These are phyloP conservation scores for Neofusicoccum umdonicola DNA, from an alignment of 2,329 filamentous ascomycete genomes.

Conservation along the genomic window DNA sequence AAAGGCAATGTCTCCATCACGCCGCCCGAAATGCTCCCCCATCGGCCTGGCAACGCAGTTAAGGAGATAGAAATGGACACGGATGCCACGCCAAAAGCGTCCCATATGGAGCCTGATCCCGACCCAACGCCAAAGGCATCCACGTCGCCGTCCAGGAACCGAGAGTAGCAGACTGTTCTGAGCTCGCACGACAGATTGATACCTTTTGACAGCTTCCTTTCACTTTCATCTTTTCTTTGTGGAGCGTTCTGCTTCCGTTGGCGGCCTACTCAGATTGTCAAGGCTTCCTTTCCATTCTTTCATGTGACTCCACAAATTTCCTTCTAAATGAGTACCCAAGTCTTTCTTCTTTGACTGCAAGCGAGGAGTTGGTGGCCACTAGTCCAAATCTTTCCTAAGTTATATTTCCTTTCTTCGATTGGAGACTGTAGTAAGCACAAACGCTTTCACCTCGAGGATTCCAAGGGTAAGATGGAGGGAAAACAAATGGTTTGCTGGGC, in stretches of 20 bases:
- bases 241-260: slow-evolving; percentile 2
- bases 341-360: slow-evolving; percentile 2
- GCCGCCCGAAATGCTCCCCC: slow-evolving; percentile 52
- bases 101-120: slow-evolving; percentile 36
- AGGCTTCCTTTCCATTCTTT: background rate
- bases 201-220: background rate
- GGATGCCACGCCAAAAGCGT: slow-evolving; percentile 39
- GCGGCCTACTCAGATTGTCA: slow-evolving; percentile 5
- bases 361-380: slow-evolving; percentile 11
- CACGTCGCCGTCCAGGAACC: background rate
- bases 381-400: background rate
- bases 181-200: slow-evolving; percentile 16
- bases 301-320: background rate
- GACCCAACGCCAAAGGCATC: slow-evolving; percentile 43
- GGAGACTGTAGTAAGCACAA: background rate
- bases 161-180: background rate
- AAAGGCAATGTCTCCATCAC: slow-evolving; percentile 36
- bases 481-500: background rate
- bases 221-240: background rate
- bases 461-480: background rate
- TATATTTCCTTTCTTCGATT: background rate
- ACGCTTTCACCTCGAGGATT: background rate
- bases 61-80: slow-evolving; percentile 36
- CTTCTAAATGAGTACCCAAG: background rate
- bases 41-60: slow-evolving; percentile 40